These are phyloP conservation scores for Ochromonas danica DNA, from an alignment of 108 stramenopile genomes.

Conservation along the genomic window DNA sequence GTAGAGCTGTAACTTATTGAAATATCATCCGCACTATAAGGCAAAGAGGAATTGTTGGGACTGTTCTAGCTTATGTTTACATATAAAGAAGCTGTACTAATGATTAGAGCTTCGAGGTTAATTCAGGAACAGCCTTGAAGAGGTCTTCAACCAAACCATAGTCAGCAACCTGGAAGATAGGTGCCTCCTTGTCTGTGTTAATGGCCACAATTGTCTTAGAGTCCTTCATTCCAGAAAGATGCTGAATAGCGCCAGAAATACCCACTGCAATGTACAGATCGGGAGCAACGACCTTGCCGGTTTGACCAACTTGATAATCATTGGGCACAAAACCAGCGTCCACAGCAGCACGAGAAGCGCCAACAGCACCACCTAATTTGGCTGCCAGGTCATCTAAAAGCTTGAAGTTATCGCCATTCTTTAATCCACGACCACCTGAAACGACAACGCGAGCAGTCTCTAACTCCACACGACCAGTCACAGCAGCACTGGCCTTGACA, in stretches of 20 bases:
- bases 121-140: slow-evolving; percentile 93
- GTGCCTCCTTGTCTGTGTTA: slow-evolving; percentile 98
- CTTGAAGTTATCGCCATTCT: slow-evolving; percentile 87
- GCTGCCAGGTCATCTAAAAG: slow-evolving; percentile 91
- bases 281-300: slow-evolving; percentile 96
- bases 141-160: slow-evolving; percentile 92
- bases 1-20: no score
- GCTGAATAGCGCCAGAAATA: slow-evolving; percentile 99
- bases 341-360: slow-evolving; percentile 61
- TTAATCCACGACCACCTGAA: slow-evolving; percentile 93
- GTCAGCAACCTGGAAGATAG: slow-evolving; percentile 97
- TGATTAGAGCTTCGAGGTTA: slow-evolving; percentile 82
- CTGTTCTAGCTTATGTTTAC: no score
- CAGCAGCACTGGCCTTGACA: slow-evolving; percentile 65
- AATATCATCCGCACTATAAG: no score
- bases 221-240: slow-evolving; percentile 98
- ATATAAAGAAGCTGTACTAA: no score
- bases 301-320: slow-evolving; percentile 98
- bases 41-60: no score
- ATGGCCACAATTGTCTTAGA: slow-evolving; percentile 97
- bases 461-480: slow-evolving; percentile 91
- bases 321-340: slow-evolving; percentile 97
- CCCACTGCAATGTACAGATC: slow-evolving; percentile 67
- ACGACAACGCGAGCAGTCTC: slow-evolving; percentile 82
- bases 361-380: slow-evolving; percentile 75